Evolutionary conservation across 139 green algal genomes (phyloP).

Genomic region (Pseudopediastrum boryanum): DNA sequence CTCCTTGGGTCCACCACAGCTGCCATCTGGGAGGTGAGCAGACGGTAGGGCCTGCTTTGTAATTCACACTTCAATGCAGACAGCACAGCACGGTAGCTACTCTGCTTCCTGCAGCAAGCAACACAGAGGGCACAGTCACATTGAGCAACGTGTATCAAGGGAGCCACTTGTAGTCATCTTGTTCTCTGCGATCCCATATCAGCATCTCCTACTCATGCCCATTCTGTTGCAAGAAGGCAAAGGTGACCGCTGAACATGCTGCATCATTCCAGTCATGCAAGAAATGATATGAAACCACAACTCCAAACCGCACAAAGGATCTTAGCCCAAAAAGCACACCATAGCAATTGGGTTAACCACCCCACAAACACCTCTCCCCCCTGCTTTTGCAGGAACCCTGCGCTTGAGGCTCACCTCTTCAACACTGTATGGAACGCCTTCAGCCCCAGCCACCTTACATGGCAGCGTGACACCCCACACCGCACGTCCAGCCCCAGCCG

Average conservation of each 20-base stretch:
- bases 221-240: too few species aligned
- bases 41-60: constrained; percentile 18
- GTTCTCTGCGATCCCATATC: background rate
- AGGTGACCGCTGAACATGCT: too few species aligned
- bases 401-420: constrained; percentile 11
- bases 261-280: background rate
- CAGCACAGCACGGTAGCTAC: constrained; percentile 38
- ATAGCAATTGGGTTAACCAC: background rate
- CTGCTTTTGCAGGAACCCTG: background rate
- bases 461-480: constrained; percentile 36
- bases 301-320: background rate
- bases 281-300: background rate
- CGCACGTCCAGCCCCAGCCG: constrained; percentile 37
- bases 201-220: background rate
- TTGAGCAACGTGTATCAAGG: background rate
- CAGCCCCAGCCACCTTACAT: constrained; percentile 72
- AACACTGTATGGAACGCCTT: constrained; percentile 69
- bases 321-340: background rate
- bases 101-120: constrained; percentile 36
- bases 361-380: background rate
- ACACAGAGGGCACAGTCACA: background rate
- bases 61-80: constrained; percentile 46
- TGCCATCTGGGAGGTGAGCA: constrained; percentile 48
- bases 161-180: background rate
- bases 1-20: constrained; percentile 42